A percentile compares a stretch with the other conserved stretches of the same genome.
Evolutionary conservation across 2,329 filamentous ascomycete genomes (phyloP).

Genomic region (Dactylellina cionopaga): DNA sequence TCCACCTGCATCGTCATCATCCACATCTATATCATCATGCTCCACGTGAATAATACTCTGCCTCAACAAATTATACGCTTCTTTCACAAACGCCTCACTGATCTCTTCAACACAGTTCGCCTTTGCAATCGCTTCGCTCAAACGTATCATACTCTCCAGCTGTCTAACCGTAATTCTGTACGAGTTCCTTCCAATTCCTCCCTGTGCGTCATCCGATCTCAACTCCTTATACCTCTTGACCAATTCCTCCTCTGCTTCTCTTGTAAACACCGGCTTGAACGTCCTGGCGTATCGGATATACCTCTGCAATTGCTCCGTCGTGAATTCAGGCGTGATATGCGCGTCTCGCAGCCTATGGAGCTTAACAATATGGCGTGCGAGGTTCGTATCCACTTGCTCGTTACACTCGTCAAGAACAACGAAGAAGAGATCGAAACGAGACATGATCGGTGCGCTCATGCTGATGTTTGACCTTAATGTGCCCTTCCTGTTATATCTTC

Average conservation of each 20-base stretch:
- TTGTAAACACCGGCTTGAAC: conserved; percentile 90
- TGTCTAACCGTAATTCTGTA: conserved; percentile 98
- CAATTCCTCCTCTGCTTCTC: conserved; percentile 83
- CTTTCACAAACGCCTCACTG: conserved; percentile 82
- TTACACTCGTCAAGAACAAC: conserved; percentile 97
- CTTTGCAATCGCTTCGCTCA: conserved; percentile 98
- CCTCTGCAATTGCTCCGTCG: conserved; percentile 92
- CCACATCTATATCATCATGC: conserved; percentile 95
- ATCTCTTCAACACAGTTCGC: conserved; percentile 96
- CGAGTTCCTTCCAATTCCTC: conserved; percentile 90
- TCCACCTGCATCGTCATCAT: conserved; percentile 77
- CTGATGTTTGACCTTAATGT: conserved; percentile 95
- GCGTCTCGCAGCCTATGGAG: conserved; percentile 93
- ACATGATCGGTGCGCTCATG: conserved; percentile 99
- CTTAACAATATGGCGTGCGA: conserved; percentile 92
- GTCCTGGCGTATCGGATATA: conserved; percentile 97
- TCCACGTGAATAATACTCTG: conserved; percentile 98
- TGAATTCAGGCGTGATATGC: conserved; percentile 90
- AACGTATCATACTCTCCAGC: conserved; percentile 91
- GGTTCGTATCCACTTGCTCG: conserved; percentile 85
- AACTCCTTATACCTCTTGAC: conserved; percentile 97
- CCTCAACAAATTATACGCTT: conserved; percentile 88
- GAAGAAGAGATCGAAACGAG: conserved; percentile 98
- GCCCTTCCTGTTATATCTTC: conserved; percentile 95
- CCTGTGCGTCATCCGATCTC: conserved; percentile 89